Base-by-base conservation (phyloP, 768 basidiomycete species). In the Flagelloscypha sp. region DNA sequence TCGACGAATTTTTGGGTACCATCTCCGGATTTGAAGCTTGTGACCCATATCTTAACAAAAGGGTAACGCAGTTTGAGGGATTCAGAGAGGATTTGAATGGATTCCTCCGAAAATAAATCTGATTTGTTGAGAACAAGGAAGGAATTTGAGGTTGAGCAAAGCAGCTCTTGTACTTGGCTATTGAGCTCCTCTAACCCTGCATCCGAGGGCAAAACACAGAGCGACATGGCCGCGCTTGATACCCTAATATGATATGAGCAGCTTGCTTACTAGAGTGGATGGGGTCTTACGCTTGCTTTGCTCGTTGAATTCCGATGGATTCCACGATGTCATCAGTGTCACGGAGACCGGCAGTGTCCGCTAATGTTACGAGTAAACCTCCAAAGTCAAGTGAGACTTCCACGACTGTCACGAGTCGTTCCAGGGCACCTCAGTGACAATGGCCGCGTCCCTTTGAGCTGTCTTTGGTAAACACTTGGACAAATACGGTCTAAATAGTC, bases 361-460 rank as follows among this genome's bases (percentile, higher is more conserved):
- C 72, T 9, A 90, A 66, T 17, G 83, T 65, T 4, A 93, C 71
- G 0, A 88, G 89, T 21, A 89, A 59, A 0, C 90, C 90, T 7
- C 77, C 84, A n/a, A 93, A 79, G 53, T 95, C 87, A 1, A 95
- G 68, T 0, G 86, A 80, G 12, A 92, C 63, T 45, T 86, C 83
- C 2, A 95, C 66, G 7, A 93, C n/a, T 72, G 48, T 94, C 92
- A 17, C 92, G 70, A 4, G 90, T 95, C 2, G 90, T 95, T 0
- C 90, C 90, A n/a, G 0, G 90, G 84, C 13, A 88, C 66, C 3
- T 81, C 68, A 0, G 90, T 90, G 10, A 92, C 87, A 36, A 95
- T 93, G 0, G 92, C 86, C 1, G 86, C 89, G 41, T 88, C 85
- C 10, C 89, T 68, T 43, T 84, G 83, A 4, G 85, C 89, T 92